A percentile compares a stretch with the other conserved stretches of the same genome.
Conservation (phyloP, 163 green algal genomes). For the Chloromonas sp. region DNA sequence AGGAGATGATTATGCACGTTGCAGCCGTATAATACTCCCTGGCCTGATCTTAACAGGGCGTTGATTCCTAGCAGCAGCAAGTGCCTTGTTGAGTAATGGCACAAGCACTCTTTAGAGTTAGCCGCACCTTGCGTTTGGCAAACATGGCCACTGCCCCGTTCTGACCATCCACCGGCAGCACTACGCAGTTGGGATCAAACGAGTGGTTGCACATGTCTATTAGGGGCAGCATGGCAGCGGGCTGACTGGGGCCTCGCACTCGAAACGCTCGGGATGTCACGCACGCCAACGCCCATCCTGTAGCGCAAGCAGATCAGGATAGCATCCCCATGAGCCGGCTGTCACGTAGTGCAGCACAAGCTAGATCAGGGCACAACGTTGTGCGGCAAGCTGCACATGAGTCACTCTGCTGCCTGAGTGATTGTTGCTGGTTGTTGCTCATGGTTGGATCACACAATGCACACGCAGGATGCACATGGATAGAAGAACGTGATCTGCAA, state of each 20-base stretch:
- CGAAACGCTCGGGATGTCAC: conserved; percentile 76
- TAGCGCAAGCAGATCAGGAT: neutral
- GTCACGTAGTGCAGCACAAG: neutral
- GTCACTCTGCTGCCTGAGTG: neutral
- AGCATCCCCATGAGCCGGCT: neutral
- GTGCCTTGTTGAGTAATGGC: too few relatives aligned
- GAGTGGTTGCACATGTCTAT: conserved; percentile 90
- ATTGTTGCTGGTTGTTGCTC: too few relatives aligned
- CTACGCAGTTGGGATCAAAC: conserved; percentile 70
- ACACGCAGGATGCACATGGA: too few relatives aligned
- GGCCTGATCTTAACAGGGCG: too few relatives aligned
- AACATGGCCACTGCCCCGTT: conserved; percentile 49
- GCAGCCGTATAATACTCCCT: too few relatives aligned
- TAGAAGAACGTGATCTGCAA: too few relatives aligned
- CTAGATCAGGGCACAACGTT: neutral
- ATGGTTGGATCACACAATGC: too few relatives aligned
- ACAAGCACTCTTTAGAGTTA: too few relatives aligned
- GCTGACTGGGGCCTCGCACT: conserved; percentile 46
- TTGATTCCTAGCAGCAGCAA: too few relatives aligned
- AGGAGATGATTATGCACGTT: too few relatives aligned
- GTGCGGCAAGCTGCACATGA: neutral
- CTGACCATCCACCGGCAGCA: conserved; percentile 25
- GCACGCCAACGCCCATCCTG: conserved; percentile 72
- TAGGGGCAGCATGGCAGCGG: conserved; percentile 69
- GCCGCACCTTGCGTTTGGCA: conserved; percentile 32